Evolutionary conservation across 176 grass and related monocot genomes (phyloP).

Genomic region (Juncus effusus): DNA sequence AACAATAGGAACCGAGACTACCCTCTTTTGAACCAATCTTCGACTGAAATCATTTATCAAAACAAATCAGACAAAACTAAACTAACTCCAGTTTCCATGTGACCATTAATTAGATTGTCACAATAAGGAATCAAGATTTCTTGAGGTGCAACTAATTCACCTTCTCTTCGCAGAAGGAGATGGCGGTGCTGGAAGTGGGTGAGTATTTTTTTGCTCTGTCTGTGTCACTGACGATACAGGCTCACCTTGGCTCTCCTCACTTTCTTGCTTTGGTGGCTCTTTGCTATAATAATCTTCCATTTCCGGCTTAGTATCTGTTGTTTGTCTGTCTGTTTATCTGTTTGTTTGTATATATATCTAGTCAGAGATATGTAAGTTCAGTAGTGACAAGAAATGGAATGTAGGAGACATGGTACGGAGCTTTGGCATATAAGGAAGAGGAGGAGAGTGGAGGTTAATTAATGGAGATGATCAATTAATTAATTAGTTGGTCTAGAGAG

Average conservation of each 20-base stretch:
- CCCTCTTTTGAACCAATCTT: constrained; percentile 59
- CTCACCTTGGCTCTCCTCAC: constrained; percentile 1
- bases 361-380: not conserved
- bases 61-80: constrained; percentile 13
- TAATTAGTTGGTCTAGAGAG: constrained; percentile 24
- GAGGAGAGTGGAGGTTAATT: not conserved
- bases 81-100: too few relatives aligned
- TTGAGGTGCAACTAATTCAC: not conserved
- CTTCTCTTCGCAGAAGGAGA: constrained; percentile 35
- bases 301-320: not conserved
- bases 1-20: constrained; percentile 65
- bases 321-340: not conserved
- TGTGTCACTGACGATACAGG: constrained; percentile 28
- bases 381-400: constrained; percentile 19
- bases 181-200: constrained; percentile 14
- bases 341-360: constrained; percentile 14
- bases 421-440: constrained; percentile 25
- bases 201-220: not conserved
- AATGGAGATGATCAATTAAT: constrained; percentile 13
- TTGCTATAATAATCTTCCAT: constrained; percentile 65
- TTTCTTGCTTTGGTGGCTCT: constrained; percentile 30
- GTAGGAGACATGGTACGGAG: constrained; percentile 14
- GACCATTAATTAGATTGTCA: not conserved
- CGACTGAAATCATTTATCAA: constrained; percentile 26
- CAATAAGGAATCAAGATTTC: not conserved